Percentiles rank a stretch among this genome's conserved stretches.
Evolutionary conservation across 306 rosid species (phyloP).

Genomic region (Comarum palustre): DNA sequence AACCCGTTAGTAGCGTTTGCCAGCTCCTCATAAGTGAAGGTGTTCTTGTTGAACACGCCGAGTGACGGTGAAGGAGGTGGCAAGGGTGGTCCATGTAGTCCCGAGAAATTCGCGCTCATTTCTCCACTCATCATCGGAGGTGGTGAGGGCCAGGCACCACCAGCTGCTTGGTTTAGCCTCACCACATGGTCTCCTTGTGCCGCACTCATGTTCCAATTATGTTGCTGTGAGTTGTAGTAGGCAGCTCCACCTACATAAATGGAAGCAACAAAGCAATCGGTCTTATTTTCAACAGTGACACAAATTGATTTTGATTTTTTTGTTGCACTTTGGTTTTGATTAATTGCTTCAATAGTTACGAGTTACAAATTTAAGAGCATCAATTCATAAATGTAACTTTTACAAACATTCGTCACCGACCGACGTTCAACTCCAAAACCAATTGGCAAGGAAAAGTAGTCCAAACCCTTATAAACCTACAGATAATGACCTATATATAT

Average conservation of each 20-base stretch:
- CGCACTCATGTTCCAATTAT: constrained; percentile 35
- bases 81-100: constrained; percentile 34
- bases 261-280: background rate
- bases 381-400: background rate
- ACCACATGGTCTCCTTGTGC: constrained; percentile 48
- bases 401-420: no score
- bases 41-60: constrained; percentile 65
- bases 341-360: background rate
- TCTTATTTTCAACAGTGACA: background rate
- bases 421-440: no score
- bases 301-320: background rate
- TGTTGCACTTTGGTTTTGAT: background rate
- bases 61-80: constrained; percentile 82
- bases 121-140: constrained; percentile 43
- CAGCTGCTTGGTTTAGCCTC: constrained; percentile 41
- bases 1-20: constrained; percentile 67
- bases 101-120: constrained; percentile 40
- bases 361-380: background rate
- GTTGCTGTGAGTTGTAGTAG: constrained; percentile 41
- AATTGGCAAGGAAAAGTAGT: no score
- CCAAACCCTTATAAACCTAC: no score
- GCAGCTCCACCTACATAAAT: constrained; percentile 23
- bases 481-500: no score
- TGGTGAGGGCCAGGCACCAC: constrained; percentile 51
- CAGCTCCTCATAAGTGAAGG: constrained; percentile 73